These are phyloP conservation scores for Mycothermus thermophilus DNA, from an alignment of 495 filamentous ascomycete species.

Conservation along the genomic window DNA sequence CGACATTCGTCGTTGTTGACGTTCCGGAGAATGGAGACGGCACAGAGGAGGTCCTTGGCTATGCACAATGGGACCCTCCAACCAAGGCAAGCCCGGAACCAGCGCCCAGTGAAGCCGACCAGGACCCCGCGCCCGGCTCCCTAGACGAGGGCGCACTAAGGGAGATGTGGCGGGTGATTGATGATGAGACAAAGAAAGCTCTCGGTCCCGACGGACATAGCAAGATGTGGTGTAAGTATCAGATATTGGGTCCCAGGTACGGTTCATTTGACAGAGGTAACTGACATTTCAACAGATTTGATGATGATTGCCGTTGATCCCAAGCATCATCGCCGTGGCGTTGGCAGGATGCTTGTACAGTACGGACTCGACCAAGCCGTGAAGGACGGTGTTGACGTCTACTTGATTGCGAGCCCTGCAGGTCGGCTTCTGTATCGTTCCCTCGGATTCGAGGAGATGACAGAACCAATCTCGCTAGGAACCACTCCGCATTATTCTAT, in stretches of 20 bases:
- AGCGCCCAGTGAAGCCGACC: not conserved
- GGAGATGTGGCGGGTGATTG: not conserved
- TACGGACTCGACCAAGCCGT: conserved; percentile 11
- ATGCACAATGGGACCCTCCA: conserved; percentile 16
- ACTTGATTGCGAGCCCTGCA: conserved; percentile 8
- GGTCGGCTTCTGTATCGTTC: conserved; percentile 10
- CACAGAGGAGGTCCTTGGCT: conserved; percentile 8
- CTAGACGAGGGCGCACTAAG: conserved; percentile 1
- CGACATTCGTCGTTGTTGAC: conserved; percentile 13
- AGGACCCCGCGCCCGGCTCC: conserved; percentile 2
- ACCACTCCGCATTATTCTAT: conserved; percentile 5
- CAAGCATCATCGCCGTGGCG: conserved; percentile 11
- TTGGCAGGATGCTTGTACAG: conserved; percentile 14
- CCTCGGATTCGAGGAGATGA: conserved; percentile 9
- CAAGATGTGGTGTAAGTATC: conserved; percentile 18
- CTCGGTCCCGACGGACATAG: conserved; percentile 9
- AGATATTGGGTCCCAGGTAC: too few relatives aligned
- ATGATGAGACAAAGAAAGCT: conserved; percentile 2
- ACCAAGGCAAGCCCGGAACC: not conserved
- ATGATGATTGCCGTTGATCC: conserved; percentile 12
- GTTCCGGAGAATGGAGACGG: not conserved
- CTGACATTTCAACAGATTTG: conserved; percentile 6
- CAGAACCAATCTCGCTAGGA: not conserved
- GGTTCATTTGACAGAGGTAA: not conserved
- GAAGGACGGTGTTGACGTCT: conserved; percentile 5